phyloP scores from a whole-genome alignment of 352 stramenopile genomes.

The Peronosclerospora sorghi region DNA sequence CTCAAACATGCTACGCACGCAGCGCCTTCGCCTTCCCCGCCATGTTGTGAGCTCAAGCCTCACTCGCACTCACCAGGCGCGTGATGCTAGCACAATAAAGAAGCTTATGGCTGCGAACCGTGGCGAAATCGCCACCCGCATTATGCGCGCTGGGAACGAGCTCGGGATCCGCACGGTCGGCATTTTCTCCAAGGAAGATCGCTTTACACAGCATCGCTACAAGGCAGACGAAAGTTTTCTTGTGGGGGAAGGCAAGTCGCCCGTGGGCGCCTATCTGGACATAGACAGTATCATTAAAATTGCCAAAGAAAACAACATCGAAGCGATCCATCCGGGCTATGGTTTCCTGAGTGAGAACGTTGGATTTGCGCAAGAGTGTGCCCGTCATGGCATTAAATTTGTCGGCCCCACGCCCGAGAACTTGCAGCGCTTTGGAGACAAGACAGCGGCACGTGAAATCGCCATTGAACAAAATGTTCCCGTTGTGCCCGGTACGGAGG shows the following conservation, averaged over 20 bases:
- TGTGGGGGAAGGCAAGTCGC: constrained; percentile 82
- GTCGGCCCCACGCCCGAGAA: constrained; percentile 92
- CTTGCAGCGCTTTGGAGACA: constrained; percentile 82
- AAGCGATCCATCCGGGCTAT: constrained; percentile 96
- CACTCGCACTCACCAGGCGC: constrained; percentile 19
- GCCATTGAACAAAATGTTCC: constrained; percentile 84
- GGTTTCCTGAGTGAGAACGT: constrained; percentile 96
- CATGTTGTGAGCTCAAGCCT: constrained; percentile 11
- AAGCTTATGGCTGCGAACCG: constrained; percentile 97
- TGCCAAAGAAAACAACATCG: constrained; percentile 85
- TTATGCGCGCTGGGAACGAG: constrained; percentile 92
- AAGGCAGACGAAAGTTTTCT: constrained; percentile 96
- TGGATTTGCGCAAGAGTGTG: constrained; percentile 88
- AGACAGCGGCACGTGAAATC: constrained; percentile 81
- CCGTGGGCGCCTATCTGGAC: constrained; percentile 93
- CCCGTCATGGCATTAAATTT: constrained; percentile 89
- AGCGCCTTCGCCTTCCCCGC: constrained; percentile 20
- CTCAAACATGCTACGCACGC: constrained; percentile 28
- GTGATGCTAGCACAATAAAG: constrained; percentile 77
- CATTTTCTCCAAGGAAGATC: constrained; percentile 90
- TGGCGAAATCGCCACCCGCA: constrained; percentile 95
- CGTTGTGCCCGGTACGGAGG: constrained; percentile 85
- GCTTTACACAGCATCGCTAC: constrained; percentile 93
- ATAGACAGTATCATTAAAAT: constrained; percentile 90
- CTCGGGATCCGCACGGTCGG: constrained; percentile 87